phyloP scores from a whole-genome alignment of 805 yeast genomes.

The Starmerella stigmatis region DNA sequence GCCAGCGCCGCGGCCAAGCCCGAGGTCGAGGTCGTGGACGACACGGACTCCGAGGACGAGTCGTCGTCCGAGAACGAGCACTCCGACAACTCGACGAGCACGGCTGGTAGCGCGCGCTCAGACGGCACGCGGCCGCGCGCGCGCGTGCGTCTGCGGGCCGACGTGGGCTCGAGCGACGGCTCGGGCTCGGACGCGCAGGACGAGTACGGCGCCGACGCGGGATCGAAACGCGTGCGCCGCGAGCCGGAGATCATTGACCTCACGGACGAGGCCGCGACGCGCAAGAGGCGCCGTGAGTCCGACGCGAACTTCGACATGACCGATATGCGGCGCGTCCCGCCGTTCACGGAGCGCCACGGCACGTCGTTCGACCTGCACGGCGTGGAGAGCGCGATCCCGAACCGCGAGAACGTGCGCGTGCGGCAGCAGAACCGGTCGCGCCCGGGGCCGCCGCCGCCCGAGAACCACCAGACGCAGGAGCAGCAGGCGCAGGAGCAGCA shows the following conservation, averaged over 20 bases:
- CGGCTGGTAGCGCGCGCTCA: no score
- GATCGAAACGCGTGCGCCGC: not conserved
- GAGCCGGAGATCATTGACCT: conserved; percentile 2
- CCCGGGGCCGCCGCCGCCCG: not conserved
- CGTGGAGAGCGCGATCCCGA: conserved; percentile 7
- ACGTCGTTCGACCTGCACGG: conserved; percentile 7
- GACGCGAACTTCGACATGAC: conserved; percentile 13
- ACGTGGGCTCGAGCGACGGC: no score
- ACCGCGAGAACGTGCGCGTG: conserved; percentile 1
- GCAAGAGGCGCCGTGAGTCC: not conserved
- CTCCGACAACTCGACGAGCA: no score
- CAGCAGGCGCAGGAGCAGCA: not conserved
- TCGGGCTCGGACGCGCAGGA: not conserved
- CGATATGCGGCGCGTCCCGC: conserved; percentile 14
- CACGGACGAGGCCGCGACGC: not conserved
- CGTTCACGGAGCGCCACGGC: conserved; percentile 20
- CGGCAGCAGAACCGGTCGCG: conserved; percentile 11
- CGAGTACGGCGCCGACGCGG: not conserved
- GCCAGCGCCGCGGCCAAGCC: no score
- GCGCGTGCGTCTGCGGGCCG: no score
- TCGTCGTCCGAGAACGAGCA: no score
- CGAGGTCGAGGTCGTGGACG: no score
- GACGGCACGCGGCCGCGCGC: no score
- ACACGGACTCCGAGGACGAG: no score
- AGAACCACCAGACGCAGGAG: not conserved